Evolutionary conservation across 148 eudicot genomes (phyloP).

Genomic region (Fallopia convolvulus): DNA sequence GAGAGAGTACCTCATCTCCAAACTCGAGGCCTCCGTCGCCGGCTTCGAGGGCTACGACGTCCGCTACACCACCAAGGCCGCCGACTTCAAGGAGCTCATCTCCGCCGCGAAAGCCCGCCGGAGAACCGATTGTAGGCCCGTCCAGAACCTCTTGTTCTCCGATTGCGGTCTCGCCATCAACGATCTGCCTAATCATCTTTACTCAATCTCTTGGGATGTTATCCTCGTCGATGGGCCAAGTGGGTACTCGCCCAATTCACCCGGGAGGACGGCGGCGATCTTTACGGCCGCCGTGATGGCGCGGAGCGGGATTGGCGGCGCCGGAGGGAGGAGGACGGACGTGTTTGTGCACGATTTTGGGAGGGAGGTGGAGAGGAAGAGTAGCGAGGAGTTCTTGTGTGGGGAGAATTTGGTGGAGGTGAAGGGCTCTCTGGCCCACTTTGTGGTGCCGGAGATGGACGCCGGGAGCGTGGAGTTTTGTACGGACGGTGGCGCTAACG

Average conservation of each 20-base stretch:
- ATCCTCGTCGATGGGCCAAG: slow-evolving; percentile 76
- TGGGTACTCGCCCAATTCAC: slow-evolving; percentile 38
- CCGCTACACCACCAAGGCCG: slow-evolving; percentile 42
- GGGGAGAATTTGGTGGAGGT: slow-evolving; percentile 62
- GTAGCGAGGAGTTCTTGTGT: slow-evolving; percentile 72
- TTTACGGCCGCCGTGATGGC: slow-evolving; percentile 67
- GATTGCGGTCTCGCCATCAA: slow-evolving; percentile 66
- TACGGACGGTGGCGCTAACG: neutral
- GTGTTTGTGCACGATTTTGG: slow-evolving; percentile 79
- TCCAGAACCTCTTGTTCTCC: slow-evolving; percentile 65
- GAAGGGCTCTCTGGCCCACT: slow-evolving; percentile 53
- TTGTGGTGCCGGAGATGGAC: slow-evolving; percentile 28
- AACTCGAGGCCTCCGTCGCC: slow-evolving; percentile 32
- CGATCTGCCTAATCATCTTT: slow-evolving; percentile 71
- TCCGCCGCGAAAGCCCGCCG: slow-evolving; percentile 22
- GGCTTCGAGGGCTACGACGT: slow-evolving; percentile 76
- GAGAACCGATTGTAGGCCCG: slow-evolving; percentile 42
- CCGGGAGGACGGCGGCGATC: slow-evolving; percentile 70
- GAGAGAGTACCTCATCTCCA: slow-evolving; percentile 30
- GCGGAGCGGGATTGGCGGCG: slow-evolving; percentile 32
- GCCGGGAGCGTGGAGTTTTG: slow-evolving; percentile 31
- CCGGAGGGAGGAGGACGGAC: slow-evolving; percentile 28
- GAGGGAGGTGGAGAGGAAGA: slow-evolving; percentile 58
- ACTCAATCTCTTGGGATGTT: slow-evolving; percentile 66
- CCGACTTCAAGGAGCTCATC: slow-evolving; percentile 28